Evolutionary conservation across 495 filamentous ascomycete genomes (phyloP).

Genomic region (Rhizodiscina lignyota): DNA sequence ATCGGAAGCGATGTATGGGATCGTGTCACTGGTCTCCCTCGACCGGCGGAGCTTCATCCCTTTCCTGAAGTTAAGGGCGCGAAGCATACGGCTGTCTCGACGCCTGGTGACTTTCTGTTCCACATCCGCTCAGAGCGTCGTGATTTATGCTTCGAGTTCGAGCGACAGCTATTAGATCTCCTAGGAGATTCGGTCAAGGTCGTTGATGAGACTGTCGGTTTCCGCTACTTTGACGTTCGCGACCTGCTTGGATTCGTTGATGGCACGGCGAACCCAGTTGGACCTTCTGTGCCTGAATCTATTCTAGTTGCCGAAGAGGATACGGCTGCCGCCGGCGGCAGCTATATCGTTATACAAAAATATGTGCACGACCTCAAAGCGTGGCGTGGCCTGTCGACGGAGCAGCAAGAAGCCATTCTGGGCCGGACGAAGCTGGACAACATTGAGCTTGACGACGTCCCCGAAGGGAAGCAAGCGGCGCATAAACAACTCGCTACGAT

Average conservation of each 20-base stretch:
- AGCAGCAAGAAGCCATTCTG: conserved; percentile 38
- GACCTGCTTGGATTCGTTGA: conserved; percentile 45
- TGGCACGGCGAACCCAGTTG: conserved; percentile 40
- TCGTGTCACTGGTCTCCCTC: too few species aligned
- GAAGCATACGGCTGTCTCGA: too few species aligned
- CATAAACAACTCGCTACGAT: conserved; percentile 40
- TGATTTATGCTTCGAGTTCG: conserved; percentile 42
- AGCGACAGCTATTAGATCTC: conserved; percentile 32
- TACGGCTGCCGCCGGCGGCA: conserved; percentile 24
- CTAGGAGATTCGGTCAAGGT: conserved; percentile 30
- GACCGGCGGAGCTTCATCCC: too few species aligned
- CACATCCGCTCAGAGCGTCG: conserved; percentile 39
- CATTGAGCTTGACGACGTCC: conserved; percentile 35
- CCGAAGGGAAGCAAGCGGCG: conserved; percentile 26
- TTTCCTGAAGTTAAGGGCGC: too few species aligned
- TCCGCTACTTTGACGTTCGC: conserved; percentile 42
- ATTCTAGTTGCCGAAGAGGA: conserved; percentile 31
- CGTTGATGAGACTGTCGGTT: conserved; percentile 36
- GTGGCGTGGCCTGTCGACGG: conserved; percentile 29
- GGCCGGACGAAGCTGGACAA: conserved; percentile 41
- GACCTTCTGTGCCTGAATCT: conserved; percentile 25
- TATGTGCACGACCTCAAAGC: conserved; percentile 35
- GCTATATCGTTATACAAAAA: conserved; percentile 42
- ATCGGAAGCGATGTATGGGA: too few species aligned
- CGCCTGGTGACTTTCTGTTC: conserved; percentile 38